A percentile compares a stretch with the other conserved stretches of the same genome.
These are phyloP conservation scores for Penicillium canariense DNA, from an alignment of 495 filamentous ascomycete genomes.

Conservation along the genomic window DNA sequence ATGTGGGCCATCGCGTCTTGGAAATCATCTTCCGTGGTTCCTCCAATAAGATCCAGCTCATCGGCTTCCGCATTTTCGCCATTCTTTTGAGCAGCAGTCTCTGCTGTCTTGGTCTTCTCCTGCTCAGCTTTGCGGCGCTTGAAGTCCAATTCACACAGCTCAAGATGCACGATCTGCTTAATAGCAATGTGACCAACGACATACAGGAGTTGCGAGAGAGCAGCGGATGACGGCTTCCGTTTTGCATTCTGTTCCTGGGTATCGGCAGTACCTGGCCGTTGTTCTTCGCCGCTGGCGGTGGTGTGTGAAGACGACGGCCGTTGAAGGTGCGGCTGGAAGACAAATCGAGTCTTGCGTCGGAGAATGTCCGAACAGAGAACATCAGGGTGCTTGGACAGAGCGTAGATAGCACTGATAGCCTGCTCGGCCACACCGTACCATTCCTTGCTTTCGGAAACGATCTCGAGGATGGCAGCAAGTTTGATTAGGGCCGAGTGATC, in stretches of 20 bases:
- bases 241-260: slow-evolving; percentile 28
- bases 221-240: slow-evolving; percentile 54
- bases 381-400: slow-evolving; percentile 92
- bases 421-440: slow-evolving; percentile 99
- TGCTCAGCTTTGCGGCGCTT: slow-evolving; percentile 94
- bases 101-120: slow-evolving; percentile 73
- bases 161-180: slow-evolving; percentile 99
- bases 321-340: slow-evolving; percentile 58
- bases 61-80: slow-evolving; percentile 56
- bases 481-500: slow-evolving; percentile 82
- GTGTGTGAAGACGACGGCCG: slow-evolving; percentile 32
- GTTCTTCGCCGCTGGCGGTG: slow-evolving; percentile 36
- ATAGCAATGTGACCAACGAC: slow-evolving; percentile 95
- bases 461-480: slow-evolving; percentile 79
- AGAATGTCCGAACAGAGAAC: slow-evolving; percentile 90
- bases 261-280: slow-evolving; percentile 45
- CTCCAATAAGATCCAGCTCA: slow-evolving; percentile 93
- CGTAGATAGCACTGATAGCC: slow-evolving; percentile 92
- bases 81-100: slow-evolving; percentile 41
- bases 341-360: slow-evolving; percentile 76
- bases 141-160: slow-evolving; percentile 94
- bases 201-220: slow-evolving; percentile 88
- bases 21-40: slow-evolving; percentile 98
- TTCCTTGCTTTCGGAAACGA: slow-evolving; percentile 84
- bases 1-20: slow-evolving; percentile 94